Conservation (phyloP, 2,329 filamentous ascomycete genomes). For the Sporothrix sp. region DNA sequence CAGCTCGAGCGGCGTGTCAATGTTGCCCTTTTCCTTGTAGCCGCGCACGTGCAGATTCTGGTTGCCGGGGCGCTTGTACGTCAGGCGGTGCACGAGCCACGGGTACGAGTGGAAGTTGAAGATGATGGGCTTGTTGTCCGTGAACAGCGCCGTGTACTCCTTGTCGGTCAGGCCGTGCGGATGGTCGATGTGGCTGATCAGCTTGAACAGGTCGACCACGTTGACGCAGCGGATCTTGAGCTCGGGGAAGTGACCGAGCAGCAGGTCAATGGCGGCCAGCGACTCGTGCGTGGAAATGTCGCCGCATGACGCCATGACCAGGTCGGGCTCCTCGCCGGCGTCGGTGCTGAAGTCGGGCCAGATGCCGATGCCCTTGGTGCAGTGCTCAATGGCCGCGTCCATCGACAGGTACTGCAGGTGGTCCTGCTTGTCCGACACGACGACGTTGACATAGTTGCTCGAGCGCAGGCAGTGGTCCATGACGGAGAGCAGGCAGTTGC, state of each 20-base stretch:
- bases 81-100: slow-evolving; percentile 67
- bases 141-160: slow-evolving; percentile 64
- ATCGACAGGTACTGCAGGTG: slow-evolving; percentile 68
- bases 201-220: slow-evolving; percentile 70
- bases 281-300: slow-evolving; percentile 67
- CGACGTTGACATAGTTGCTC: slow-evolving; percentile 70
- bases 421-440: slow-evolving; percentile 71
- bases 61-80: slow-evolving; percentile 63
- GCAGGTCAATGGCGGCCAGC: slow-evolving; percentile 62
- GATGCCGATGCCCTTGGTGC: slow-evolving; percentile 68
- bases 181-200: slow-evolving; percentile 60
- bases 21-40: slow-evolving; percentile 77
- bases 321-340: slow-evolving; percentile 55
- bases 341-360: slow-evolving; percentile 71
- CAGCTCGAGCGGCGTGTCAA: slow-evolving; percentile 69
- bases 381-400: slow-evolving; percentile 63
- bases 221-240: slow-evolving; percentile 74
- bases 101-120: slow-evolving; percentile 84
- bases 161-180: slow-evolving; percentile 59
- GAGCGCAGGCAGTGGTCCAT: slow-evolving; percentile 68
- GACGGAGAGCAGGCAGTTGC: slow-evolving; percentile 65
- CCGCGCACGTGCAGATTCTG: slow-evolving; percentile 63
- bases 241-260: slow-evolving; percentile 60
- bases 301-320: slow-evolving; percentile 68
- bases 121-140: slow-evolving; percentile 59